phyloP scores from a whole-genome alignment of 2,329 filamentous ascomycete species.

The Acarospora socialis region DNA sequence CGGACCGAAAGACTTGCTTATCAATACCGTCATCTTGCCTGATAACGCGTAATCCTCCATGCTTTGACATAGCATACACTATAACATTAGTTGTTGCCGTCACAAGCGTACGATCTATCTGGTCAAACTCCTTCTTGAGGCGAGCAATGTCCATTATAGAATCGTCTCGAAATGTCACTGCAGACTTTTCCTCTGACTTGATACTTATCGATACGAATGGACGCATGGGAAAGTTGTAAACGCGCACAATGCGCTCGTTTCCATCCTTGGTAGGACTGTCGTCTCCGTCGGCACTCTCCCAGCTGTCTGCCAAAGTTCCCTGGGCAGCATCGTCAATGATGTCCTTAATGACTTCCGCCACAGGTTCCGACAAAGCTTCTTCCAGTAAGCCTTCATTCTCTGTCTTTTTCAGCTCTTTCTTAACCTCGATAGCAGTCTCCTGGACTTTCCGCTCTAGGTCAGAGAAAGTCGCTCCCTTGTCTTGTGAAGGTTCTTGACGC shows the following conservation, averaged over 20 bases:
- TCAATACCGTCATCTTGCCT: slow-evolving; percentile 86
- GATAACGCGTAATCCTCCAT: slow-evolving; percentile 83
- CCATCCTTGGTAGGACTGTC: slow-evolving; percentile 57
- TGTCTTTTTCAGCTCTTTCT: slow-evolving; percentile 37
- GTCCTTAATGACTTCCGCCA: slow-evolving; percentile 43
- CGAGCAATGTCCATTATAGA: slow-evolving; percentile 84
- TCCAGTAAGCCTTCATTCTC: slow-evolving; percentile 41
- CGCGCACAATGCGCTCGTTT: slow-evolving; percentile 51
- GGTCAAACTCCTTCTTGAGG: slow-evolving; percentile 94
- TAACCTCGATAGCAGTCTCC: slow-evolving; percentile 30
- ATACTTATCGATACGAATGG: slow-evolving; percentile 87
- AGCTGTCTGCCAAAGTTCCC: slow-evolving; percentile 58
- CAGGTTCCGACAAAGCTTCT: slow-evolving; percentile 34
- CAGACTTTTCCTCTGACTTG: slow-evolving; percentile 38
- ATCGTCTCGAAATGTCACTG: slow-evolving; percentile 56
- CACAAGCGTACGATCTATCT: slow-evolving; percentile 85
- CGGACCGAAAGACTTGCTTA: slow-evolving; percentile 80
- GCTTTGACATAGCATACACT: slow-evolving; percentile 85
- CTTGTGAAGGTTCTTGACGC: slow-evolving; percentile 22
- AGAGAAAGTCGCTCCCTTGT: slow-evolving; percentile 21
- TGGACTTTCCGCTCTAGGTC: slow-evolving; percentile 20
- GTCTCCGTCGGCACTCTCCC: slow-evolving; percentile 73
- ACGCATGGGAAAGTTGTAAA: slow-evolving; percentile 93
- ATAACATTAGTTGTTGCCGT: slow-evolving; percentile 85
- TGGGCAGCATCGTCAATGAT: slow-evolving; percentile 42